phyloP scores from a whole-genome alignment of 2,329 filamentous ascomycete species.

The Calycina marina region DNA sequence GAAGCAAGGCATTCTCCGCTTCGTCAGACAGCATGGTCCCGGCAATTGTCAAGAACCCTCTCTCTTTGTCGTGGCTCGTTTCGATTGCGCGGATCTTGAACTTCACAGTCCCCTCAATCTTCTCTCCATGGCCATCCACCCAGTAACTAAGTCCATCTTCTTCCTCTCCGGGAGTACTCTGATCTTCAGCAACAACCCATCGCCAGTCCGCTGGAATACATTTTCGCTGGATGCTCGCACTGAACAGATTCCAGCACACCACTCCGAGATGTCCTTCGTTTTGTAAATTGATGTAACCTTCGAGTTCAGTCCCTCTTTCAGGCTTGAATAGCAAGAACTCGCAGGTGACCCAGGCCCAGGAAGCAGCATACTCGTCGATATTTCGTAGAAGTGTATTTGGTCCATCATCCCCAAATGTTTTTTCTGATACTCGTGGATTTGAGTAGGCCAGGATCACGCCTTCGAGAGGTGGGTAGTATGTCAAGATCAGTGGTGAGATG shows the following conservation, averaged over 20 bases:
- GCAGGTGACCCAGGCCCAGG: constrained; percentile 77
- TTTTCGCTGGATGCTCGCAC: constrained; percentile 67
- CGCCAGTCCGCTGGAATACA: constrained; percentile 66
- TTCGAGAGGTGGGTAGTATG: constrained; percentile 56
- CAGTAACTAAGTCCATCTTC: constrained; percentile 56
- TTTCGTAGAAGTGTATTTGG: constrained; percentile 33
- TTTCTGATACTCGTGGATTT: constrained; percentile 50
- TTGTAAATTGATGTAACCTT: constrained; percentile 73
- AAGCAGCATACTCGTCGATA: constrained; percentile 71
- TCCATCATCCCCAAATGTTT: constrained; percentile 36
- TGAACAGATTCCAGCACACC: constrained; percentile 83
- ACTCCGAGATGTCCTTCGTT: constrained; percentile 81
- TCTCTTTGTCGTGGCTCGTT: constrained; percentile 57
- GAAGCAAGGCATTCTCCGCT: constrained; percentile 46
- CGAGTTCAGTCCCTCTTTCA: constrained; percentile 54
- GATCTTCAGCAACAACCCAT: constrained; percentile 45
- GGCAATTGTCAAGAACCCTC: constrained; percentile 72
- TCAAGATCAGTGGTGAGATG: constrained; percentile 59
- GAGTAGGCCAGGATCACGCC: constrained; percentile 65
- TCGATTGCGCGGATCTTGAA: constrained; percentile 82
- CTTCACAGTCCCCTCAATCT: constrained; percentile 53
- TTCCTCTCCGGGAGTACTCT: constrained; percentile 22
- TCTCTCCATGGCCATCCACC: constrained; percentile 54
- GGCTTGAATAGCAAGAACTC: constrained; percentile 78
- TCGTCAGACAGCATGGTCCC: constrained; percentile 67